phyloP scores from a whole-genome alignment of 176 grass and related monocot genomes.

The Poa pratensis region DNA sequence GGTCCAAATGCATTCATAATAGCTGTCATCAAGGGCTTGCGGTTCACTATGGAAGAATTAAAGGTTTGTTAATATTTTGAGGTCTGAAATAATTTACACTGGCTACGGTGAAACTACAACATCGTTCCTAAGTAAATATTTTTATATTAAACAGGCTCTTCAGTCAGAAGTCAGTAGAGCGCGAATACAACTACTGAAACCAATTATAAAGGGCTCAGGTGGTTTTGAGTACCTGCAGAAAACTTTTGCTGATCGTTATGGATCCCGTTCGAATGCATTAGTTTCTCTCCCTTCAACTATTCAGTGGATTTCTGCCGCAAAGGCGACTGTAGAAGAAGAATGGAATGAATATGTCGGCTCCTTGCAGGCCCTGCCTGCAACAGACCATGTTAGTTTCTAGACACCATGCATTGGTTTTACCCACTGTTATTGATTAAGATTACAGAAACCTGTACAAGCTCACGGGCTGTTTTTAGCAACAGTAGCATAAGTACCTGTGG shows the following conservation, averaged over 20 bases:
- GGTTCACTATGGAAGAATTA: conserved; percentile 84
- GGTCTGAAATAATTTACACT: conserved; percentile 37
- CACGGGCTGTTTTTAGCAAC: conserved; percentile 1
- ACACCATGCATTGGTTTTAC: conserved; percentile 22
- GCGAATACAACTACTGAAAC: conserved; percentile 70
- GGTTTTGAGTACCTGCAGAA: conserved; percentile 90
- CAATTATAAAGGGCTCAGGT: conserved; percentile 79
- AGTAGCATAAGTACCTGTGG: conserved; percentile 2
- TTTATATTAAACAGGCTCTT: conserved; percentile 59
- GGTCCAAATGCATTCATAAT: conserved; percentile 57
- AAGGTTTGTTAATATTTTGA: conserved; percentile 56
- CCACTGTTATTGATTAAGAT: conserved; percentile 1
- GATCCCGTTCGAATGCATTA: conserved; percentile 49
- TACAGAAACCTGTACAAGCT: conserved; percentile 36
- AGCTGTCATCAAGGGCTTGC: conserved; percentile 76
- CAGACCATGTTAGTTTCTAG: conserved; percentile 60
- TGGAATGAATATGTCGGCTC: conserved; percentile 74
- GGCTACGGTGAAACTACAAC: conserved; percentile 18
- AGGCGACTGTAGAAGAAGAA: conserved; percentile 64
- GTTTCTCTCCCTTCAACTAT: conserved; percentile 61
- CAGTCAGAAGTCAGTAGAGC: conserved; percentile 76
- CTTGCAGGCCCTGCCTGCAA: conserved; percentile 48
- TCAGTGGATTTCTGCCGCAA: conserved; percentile 64
- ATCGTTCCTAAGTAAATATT: not conserved
- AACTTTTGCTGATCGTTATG: conserved; percentile 78